Evolutionary conservation across 371 early-diverging fungal genomes (phyloP), one percentile per base, ranked within the genome.

Genomic region (Actinomucor elegans): DNA sequence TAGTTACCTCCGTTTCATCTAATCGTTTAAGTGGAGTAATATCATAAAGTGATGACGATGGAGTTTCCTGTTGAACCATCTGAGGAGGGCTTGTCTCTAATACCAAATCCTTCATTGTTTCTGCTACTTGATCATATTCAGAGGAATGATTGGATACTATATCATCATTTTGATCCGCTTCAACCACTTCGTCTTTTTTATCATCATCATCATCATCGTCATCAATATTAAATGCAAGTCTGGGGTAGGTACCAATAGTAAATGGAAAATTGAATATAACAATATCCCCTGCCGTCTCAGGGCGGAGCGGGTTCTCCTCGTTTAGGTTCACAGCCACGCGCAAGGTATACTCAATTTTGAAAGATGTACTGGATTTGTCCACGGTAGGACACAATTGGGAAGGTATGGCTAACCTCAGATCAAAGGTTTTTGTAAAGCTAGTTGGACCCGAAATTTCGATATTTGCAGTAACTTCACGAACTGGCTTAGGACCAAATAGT

Each of bases 191-290:
- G 14, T 17, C 18, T 10, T 43, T 45, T 9, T 48, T 57, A 20
- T 62, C 66, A 5, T 65, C 64, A 0, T 67, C 58, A 1, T 57
- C 59, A 11, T 69, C 70, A 34, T 73, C 74, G 37, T 63, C 66
- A 21, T 75, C 75, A 23, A 75, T 75, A 12, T 57, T 55, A 18
- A 67, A 55, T 1, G 59, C 48, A 24, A 66, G 61, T 32, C 56
- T 69, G 2, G 75, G 72, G 21, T 51, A 65, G 2, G 75, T 75
- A n/a, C 75, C 75, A 20, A 75, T 55, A n/a, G 57, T 58, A 37
- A 75, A 61, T 5, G 65, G 61, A 11, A 53, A n/a, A n/a, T 61
- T 57, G 34, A 67, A 66, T 4, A 44, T 20, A 0, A 66, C 55
- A 21, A 60, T 50, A 38, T 69, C 59, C 20, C 34, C 32, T 6